Evolutionary conservation across 2,329 filamentous ascomycete genomes (phyloP).

Genomic region (Albifimbria verrucaria): DNA sequence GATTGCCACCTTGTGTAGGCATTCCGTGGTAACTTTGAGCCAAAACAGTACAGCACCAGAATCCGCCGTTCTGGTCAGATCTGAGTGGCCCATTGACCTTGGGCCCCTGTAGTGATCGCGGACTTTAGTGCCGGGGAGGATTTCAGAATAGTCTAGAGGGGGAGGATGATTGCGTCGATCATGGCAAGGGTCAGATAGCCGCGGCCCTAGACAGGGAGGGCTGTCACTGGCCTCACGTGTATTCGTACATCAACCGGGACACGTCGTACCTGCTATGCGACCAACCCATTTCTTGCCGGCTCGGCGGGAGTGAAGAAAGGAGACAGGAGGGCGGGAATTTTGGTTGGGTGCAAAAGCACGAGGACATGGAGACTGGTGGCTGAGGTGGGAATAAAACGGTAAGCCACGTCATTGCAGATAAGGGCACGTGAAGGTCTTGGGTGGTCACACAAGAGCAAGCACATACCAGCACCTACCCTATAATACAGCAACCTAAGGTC

Average conservation of each 20-base stretch:
- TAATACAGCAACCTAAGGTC: not conserved
- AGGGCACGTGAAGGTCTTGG: not conserved
- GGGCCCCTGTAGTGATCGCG: not conserved
- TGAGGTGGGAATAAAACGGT: too few species aligned
- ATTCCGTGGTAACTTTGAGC: too few species aligned
- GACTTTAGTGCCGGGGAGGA: not conserved
- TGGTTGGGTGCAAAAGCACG: too few species aligned
- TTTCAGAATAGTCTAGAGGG: conserved; percentile 1
- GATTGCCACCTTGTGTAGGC: too few species aligned
- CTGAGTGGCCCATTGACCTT: not conserved
- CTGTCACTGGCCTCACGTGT: too few species aligned
- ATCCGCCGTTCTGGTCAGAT: conserved; percentile 3
- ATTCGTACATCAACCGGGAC: too few species aligned
- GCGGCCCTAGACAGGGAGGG: not conserved
- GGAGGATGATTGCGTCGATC: not conserved
- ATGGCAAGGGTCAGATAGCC: not conserved
- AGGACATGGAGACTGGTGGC: too few species aligned
- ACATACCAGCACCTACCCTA: not conserved
- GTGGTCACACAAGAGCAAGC: not conserved
- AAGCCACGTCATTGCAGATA: not conserved
- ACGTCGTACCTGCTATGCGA: too few species aligned
- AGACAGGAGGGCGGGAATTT: too few species aligned
- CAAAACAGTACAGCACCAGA: not conserved
- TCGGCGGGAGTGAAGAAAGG: not conserved
- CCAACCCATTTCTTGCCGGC: too few species aligned